These are phyloP conservation scores for Nicotiana otophora DNA, from an alignment of 257 asterid genomes.

Conservation along the genomic window DNA sequence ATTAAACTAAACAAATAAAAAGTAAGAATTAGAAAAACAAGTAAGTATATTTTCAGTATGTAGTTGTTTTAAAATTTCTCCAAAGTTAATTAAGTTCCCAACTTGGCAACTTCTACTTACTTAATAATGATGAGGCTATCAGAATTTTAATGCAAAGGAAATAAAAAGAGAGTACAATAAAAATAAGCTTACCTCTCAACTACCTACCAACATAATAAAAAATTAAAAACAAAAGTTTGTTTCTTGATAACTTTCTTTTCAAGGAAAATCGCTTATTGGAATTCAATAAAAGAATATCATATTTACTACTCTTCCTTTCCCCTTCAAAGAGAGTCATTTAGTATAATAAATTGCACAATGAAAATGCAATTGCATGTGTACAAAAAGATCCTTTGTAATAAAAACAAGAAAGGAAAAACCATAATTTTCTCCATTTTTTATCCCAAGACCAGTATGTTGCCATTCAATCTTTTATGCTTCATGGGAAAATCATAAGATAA, in stretches of 20 bases:
- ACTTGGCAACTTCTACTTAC: not conserved
- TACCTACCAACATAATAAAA: not conserved
- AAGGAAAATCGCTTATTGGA: not conserved
- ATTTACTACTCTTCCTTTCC: not conserved
- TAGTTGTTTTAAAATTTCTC: not conserved
- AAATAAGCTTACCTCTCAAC: not conserved
- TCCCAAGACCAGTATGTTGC: not conserved
- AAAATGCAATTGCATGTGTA: not conserved
- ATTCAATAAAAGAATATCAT: not conserved
- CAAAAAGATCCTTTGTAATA: not conserved
- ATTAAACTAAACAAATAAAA: not conserved
- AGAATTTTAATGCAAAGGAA: not conserved
- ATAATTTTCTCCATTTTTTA: not conserved
- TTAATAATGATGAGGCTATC: not conserved
- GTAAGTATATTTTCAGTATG: not conserved
- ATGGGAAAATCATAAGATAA: not conserved
- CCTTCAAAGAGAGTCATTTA: not conserved
- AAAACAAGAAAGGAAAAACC: not conserved
- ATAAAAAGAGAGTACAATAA: not conserved
- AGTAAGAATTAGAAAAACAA: not conserved
- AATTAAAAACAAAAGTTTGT: not conserved
- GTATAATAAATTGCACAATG: not conserved
- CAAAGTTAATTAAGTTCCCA: not conserved
- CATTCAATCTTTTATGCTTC: not conserved
- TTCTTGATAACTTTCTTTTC: not conserved